phyloP scores from a whole-genome alignment of 2,329 filamentous ascomycete species.

The Aspergillus bombycis region DNA sequence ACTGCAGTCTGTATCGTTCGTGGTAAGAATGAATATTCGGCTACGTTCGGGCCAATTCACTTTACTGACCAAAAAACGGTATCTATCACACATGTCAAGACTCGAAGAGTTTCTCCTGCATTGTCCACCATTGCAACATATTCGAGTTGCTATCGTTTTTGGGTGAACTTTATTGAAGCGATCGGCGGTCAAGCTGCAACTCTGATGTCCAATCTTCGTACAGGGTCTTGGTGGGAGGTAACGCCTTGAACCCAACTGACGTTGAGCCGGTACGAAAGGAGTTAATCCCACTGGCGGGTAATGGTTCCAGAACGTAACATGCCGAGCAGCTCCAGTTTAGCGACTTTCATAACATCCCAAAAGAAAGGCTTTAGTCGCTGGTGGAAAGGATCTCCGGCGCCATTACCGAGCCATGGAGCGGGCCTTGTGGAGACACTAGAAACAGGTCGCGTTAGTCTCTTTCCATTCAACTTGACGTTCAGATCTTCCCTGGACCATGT shows the following conservation, averaged over 20 bases:
- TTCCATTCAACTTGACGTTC: background rate
- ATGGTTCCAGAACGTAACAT: constrained; percentile 3
- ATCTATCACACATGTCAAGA: background rate
- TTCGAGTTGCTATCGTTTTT: background rate
- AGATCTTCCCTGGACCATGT: constrained; percentile 7
- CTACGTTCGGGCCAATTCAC: background rate
- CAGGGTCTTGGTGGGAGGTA: background rate
- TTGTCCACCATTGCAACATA: background rate
- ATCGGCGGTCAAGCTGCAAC: constrained; percentile 12
- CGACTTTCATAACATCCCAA: background rate
- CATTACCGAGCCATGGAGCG: constrained; percentile 1
- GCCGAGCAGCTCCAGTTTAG: background rate
- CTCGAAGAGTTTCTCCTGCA: background rate
- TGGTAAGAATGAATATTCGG: background rate
- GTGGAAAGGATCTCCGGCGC: constrained; percentile 4
- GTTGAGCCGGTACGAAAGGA: constrained; percentile 11
- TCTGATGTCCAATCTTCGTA: constrained; percentile 1
- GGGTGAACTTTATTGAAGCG: constrained; percentile 13
- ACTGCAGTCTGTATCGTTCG: background rate
- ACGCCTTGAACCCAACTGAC: constrained; percentile 8
- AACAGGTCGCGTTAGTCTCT: constrained; percentile 6
- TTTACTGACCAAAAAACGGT: background rate
- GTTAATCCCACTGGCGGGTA: constrained; percentile 21
- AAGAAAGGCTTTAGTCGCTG: background rate
- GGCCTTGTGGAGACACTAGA: constrained; percentile 9